Percentiles rank a stretch among this genome's conserved stretches.
Evolutionary conservation across 495 filamentous ascomycete genomes (phyloP).

Genomic region (Penicillium argentinense): DNA sequence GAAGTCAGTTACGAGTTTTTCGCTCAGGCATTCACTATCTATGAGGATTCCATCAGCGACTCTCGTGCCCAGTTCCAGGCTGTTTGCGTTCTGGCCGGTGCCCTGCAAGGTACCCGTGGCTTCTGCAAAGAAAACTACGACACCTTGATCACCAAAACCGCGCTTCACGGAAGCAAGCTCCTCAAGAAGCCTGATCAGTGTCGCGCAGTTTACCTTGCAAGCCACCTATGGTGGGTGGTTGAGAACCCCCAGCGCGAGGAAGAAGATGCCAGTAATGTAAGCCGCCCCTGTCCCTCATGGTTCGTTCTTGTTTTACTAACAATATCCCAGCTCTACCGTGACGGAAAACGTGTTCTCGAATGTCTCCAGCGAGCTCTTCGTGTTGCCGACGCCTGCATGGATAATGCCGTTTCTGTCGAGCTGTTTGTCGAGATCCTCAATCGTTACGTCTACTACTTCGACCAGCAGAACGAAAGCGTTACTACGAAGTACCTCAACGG

Average conservation of each 20-base stretch:
- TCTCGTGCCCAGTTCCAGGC: slow-evolving; percentile 97
- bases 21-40: slow-evolving; percentile 96
- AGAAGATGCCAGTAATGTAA: slow-evolving; percentile 79
- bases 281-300: slow-evolving; percentile 20
- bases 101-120: slow-evolving; percentile 78
- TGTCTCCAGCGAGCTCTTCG: slow-evolving; percentile 93
- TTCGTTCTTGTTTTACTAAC: slow-evolving; percentile 2
- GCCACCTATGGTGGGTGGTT: slow-evolving; percentile 96
- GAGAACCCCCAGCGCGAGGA: slow-evolving; percentile 81
- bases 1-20: slow-evolving; percentile 98
- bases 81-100: slow-evolving; percentile 90
- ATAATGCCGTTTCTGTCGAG: slow-evolving; percentile 96
- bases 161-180: slow-evolving; percentile 93
- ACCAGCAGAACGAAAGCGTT: slow-evolving; percentile 97
- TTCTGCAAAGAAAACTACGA: slow-evolving; percentile 98
- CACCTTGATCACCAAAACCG: slow-evolving; percentile 95
- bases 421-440: slow-evolving; percentile 98
- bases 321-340: slow-evolving; percentile 77
- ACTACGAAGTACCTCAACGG: slow-evolving; percentile 98
- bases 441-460: slow-evolving; percentile 98
- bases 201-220: slow-evolving; percentile 91
- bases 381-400: slow-evolving; percentile 98
- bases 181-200: slow-evolving; percentile 98
- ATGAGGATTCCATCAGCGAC: slow-evolving; percentile 93
- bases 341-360: slow-evolving; percentile 94